Evolutionary conservation across 768 basidiomycete genomes (phyloP).

Genomic region (Tremella yokohamensis): DNA sequence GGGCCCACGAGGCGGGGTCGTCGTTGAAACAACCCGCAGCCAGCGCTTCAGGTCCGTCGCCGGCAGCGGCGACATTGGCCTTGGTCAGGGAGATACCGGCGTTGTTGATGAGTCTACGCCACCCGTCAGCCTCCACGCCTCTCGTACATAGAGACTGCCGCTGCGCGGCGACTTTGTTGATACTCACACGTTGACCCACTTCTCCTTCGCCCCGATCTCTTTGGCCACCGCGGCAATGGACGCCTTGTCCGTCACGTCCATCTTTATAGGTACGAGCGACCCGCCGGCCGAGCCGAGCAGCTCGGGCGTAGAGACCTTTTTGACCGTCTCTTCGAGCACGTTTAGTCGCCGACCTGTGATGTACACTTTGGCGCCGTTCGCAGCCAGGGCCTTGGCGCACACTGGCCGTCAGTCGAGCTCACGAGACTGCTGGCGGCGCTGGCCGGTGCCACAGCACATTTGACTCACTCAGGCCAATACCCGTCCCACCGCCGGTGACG

Average conservation of each 20-base stretch:
- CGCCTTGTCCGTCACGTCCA: slow-evolving; percentile 29
- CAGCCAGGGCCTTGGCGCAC: slow-evolving; percentile 36
- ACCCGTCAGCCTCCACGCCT: not conserved
- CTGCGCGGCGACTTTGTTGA: slow-evolving; percentile 35
- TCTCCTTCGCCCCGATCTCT: slow-evolving; percentile 35
- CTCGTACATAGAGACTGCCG: not conserved
- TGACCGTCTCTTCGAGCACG: slow-evolving; percentile 27
- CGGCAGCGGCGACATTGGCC: slow-evolving; percentile 25
- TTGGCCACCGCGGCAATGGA: slow-evolving; percentile 15
- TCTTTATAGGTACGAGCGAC: slow-evolving; percentile 27
- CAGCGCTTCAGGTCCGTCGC: slow-evolving; percentile 33
- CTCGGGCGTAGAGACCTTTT: slow-evolving; percentile 15
- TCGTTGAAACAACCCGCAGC: slow-evolving; percentile 35
- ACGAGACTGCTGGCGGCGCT: not conserved
- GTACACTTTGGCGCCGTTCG: slow-evolving; percentile 43
- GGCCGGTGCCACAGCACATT: not conserved
- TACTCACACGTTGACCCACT: slow-evolving; percentile 44
- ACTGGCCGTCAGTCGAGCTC: not conserved
- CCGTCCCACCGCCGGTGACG: slow-evolving; percentile 38
- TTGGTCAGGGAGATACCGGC: slow-evolving; percentile 31
- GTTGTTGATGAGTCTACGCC: slow-evolving; percentile 17
- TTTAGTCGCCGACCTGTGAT: slow-evolving; percentile 41
- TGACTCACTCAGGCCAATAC: slow-evolving; percentile 20
- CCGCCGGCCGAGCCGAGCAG: slow-evolving; percentile 18
- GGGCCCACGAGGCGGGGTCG: slow-evolving; percentile 13